These are phyloP conservation scores for Colletotrichum sp. DNA, from an alignment of 2,329 filamentous ascomycete genomes.

Conservation along the genomic window DNA sequence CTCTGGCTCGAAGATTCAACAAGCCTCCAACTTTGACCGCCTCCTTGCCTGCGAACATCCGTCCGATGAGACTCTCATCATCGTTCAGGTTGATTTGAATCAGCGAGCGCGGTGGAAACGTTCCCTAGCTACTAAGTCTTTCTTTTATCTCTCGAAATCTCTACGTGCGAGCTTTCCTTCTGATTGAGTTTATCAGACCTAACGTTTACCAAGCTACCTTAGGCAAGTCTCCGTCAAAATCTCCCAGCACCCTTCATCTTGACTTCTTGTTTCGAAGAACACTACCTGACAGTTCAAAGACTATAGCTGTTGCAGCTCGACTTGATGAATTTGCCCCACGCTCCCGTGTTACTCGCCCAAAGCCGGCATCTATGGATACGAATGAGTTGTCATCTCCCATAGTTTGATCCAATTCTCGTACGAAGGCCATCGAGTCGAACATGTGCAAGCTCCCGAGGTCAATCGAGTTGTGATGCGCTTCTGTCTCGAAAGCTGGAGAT, in stretches of 20 bases:
- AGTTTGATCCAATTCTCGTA: rapidly evolving
- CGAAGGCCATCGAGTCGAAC: neutral
- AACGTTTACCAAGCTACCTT: too few species aligned
- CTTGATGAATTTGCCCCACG: neutral
- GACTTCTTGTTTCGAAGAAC: neutral
- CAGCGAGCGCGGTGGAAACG: rapidly evolving
- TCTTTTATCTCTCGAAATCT: neutral
- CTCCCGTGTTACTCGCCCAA: neutral
- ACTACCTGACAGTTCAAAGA: neutral
- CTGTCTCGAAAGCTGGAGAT: neutral
- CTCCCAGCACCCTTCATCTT: too few species aligned
- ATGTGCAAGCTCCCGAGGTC: neutral
- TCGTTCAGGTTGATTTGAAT: neutral
- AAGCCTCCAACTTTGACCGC: neutral
- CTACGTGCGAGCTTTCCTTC: too few species aligned
- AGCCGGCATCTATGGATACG: neutral
- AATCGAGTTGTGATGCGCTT: neutral
- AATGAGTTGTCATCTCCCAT: neutral
- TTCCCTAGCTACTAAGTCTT: neutral
- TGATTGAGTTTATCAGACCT: too few species aligned
- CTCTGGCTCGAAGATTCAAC: rapidly evolving
- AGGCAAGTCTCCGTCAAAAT: too few species aligned
- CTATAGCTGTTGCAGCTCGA: neutral
- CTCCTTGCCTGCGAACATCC: rapidly evolving
- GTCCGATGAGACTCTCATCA: neutral